Evolutionary conservation across 179 eudicot genomes (phyloP), one percentile per base, ranked within the genome.

Genomic region (Patellifolia procumbens): DNA sequence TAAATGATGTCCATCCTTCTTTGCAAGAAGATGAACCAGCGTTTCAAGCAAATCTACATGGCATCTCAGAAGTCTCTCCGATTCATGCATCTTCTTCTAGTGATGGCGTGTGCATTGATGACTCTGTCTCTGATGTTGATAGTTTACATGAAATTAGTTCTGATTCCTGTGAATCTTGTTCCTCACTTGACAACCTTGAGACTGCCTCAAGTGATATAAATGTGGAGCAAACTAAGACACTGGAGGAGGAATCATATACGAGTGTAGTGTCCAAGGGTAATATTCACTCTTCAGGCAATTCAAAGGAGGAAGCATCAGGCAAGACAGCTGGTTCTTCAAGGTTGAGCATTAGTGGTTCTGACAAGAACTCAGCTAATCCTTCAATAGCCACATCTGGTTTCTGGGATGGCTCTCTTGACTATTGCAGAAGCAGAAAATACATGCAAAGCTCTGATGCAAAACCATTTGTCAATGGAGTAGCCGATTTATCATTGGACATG

Each of bases 331-430:
- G 74, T 31, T 69, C 82, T 76, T 83, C 89, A 35, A 81, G 81
- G 66, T 83, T 72, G 67, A 81, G 75, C 78, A 68, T 67, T 72
- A 81, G 78, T 79, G 83, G 74, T 74, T 80, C 89, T 66, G 78
- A 42, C 49, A 85, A 79, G 74, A 83, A 86, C 76, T 79, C 80
- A 74, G 73, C 82, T 62, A 91, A 80, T 59, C 85, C 97, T 71
- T 75, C 89, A 65, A 62, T 78, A 60, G 67, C 85, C 19, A 73
- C 87, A 42, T 79, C 93, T 87, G 92, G 83, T 68, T 89, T 91
- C 65, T 88, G 91, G 94, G 92, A 87, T 67, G 98, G 91, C 78
- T 65, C 84, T 53, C 75, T 88, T 34, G 82, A 86, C 22, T 72
- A 81, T 52, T 73, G 80, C 77, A 82, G 56, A 76, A 71, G 80